A percentile compares a stretch with the other conserved stretches of the same genome.
phyloP scores from a whole-genome alignment of 2,329 filamentous ascomycete genomes.

The Aspergillus tamarii region DNA sequence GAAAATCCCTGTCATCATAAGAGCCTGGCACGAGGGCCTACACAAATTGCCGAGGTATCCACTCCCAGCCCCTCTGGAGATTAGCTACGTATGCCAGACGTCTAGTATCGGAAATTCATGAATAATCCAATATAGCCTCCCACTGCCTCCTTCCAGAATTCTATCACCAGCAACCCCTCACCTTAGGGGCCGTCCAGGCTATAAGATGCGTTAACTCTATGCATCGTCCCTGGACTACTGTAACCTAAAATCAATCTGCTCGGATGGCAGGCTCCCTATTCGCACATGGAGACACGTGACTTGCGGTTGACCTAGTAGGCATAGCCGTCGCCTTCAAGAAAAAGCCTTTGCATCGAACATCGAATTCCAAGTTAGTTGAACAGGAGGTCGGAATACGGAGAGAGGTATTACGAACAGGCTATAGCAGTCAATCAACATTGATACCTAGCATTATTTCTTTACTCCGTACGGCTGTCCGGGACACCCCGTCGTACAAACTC shows the following conservation, averaged over 20 bases:
- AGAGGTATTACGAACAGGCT: background rate
- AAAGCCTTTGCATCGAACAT: background rate
- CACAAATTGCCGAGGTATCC: background rate
- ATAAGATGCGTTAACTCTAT: background rate
- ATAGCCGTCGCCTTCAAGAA: background rate
- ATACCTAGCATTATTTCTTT: background rate
- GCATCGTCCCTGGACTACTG: conserved; percentile 1
- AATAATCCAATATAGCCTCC: background rate
- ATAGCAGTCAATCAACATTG: background rate
- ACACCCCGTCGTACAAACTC: background rate
- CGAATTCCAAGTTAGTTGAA: background rate
- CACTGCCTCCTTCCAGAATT: background rate
- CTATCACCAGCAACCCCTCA: background rate
- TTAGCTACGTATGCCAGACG: background rate
- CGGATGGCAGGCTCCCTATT: background rate
- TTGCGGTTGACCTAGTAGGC: background rate
- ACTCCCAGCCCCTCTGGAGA: background rate
- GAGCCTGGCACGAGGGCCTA: background rate
- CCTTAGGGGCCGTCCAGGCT: background rate
- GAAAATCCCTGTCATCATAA: background rate
- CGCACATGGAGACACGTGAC: background rate
- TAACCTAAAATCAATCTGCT: background rate
- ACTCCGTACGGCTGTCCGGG: background rate
- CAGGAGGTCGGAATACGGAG: background rate
- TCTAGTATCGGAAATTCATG: background rate